Evolutionary conservation across 2,329 filamentous ascomycete genomes (phyloP), one percentile per base, ranked within the genome.

Genomic region (Penicillium hordei): DNA sequence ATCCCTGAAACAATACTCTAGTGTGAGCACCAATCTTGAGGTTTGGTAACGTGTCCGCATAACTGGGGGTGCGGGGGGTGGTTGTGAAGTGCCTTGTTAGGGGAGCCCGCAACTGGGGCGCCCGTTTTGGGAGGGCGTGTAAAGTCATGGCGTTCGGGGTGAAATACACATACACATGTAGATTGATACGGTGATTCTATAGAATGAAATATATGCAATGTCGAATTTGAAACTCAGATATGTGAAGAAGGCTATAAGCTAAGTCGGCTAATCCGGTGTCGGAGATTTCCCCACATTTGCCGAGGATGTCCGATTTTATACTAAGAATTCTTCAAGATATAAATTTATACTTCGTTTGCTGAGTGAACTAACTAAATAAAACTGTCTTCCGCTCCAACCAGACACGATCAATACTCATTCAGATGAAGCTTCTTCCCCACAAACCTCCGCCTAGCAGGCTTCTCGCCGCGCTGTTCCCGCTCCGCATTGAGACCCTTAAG

Each of bases 1-100:
- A 89, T 1, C 87, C 87, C 68, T 90, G 87, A 66, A 88, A 90
- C 55, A 89, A 82, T 57, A 90, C 87, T 50, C 81, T 79, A 0
- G 87, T 89, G 68, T 89, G 81, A 31, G 80, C 78, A 17, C 86
- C 86, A 63, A 90, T 89, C 64, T 83, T 87, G 58, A 90, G 76
- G 66, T 89, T 89, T 4, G 78, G 76, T 34, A 89, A 82, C 0
- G 87, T 89, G 65, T 87, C 82, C 49, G 82, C 81, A 71, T 87
- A 87, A 25, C 65, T 65, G 7, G 65, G 62, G 6, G 12, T 53
- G 50, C 66, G 66, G 27, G 65, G 61, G 10, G 70, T 72, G 3
- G 68, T 73, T 7, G 74, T 75, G 54, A 77, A 77, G 4, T 55
- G 56, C 43, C 63, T 65, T 27, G 38, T 48, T 34, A 57, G 50